Evolutionary conservation across 305 asterid species (phyloP), one percentile per base, ranked within the genome.

Genomic region (Ilex paraguariensis): DNA sequence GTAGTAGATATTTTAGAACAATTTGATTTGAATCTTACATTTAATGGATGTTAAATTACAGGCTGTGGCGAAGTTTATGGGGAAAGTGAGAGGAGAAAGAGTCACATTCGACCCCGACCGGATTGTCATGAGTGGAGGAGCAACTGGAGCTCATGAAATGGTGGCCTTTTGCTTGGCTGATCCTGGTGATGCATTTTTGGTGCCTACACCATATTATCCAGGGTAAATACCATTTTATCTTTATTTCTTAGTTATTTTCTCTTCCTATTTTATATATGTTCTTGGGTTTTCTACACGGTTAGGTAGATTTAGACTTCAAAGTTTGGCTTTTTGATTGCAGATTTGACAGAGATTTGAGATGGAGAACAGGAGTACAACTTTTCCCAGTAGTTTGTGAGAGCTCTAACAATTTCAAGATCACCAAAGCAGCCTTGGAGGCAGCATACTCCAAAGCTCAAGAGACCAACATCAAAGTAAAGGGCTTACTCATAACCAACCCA

Each of bases 41-140:
- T 8, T 36, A 5, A 2, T 36, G 68, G 6, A 59, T 12, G 40
- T 59, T 57, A 4, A 7, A 7, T 31, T 75, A 67, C 76, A 87
- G 96, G 89, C 89, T 48, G 91, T 83, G 12, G 96, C 91, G 60
- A 78, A 72, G 56, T 88, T 85, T 70, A 85, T 88, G 96, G 96
- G 80, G 76, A 88, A 63, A 61, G 85, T 83, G 31, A 80, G 96
- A 68, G 86, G 91, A 62, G 75, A 85, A 67, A 51, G 61, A 65
- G 91, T 79, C 14, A 79, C 57, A 48, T 83, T 85, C 68, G 85
- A 88, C 62, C 85, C 94, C 1, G 69, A 72, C 28, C 82, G 86
- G 7, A 78, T 88, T 54, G 91, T 88, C 0, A 85, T 88, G 96
- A 82, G 87, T 45, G 96, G 96, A 16, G 96, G 96, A 2, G 96